Conservation (phyloP, 1,284 basidiomycete species). For the Tilletiopsis washingtonensis region DNA sequence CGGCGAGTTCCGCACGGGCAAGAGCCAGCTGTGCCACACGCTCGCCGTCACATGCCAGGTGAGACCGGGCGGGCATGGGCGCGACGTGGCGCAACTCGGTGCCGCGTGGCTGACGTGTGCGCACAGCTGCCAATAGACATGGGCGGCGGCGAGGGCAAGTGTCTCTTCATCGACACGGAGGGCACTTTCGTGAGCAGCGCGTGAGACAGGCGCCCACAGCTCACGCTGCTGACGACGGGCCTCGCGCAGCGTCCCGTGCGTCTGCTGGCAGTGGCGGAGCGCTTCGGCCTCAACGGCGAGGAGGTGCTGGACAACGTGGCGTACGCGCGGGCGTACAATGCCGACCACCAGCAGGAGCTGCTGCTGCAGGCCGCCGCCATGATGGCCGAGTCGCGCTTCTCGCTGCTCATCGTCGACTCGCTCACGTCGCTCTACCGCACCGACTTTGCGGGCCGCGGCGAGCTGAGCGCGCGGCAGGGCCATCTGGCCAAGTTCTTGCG, state of each 20-base stretch:
- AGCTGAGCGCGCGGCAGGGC: slow-evolving; percentile 87
- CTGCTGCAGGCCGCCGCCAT: slow-evolving; percentile 86
- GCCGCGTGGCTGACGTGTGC: background rate
- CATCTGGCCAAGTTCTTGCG: slow-evolving; percentile 96
- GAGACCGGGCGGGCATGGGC: slow-evolving; percentile 5
- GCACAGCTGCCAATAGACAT: slow-evolving; percentile 76
- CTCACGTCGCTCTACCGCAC: slow-evolving; percentile 93
- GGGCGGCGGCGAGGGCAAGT: slow-evolving; percentile 99
- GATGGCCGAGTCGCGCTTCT: slow-evolving; percentile 63
- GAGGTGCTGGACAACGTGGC: slow-evolving; percentile 98
- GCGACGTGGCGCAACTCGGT: background rate
- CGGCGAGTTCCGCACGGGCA: slow-evolving; percentile 97
- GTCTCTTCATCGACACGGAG: slow-evolving; percentile 97
- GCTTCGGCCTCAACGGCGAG: slow-evolving; percentile 90
- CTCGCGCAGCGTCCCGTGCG: slow-evolving; percentile 70
- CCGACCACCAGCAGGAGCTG: slow-evolving; percentile 89
- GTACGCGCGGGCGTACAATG: slow-evolving; percentile 96
- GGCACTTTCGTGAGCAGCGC: slow-evolving; percentile 65
- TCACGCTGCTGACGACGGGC: background rate
- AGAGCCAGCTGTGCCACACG: slow-evolving; percentile 96
- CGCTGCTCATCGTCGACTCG: slow-evolving; percentile 91
- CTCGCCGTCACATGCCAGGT: slow-evolving; percentile 92
- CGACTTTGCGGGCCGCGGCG: slow-evolving; percentile 90
- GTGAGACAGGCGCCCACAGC: background rate
- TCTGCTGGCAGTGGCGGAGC: slow-evolving; percentile 85